Evolutionary conservation across 345 rosid genomes (phyloP).

Genomic region (Hypericum perforatum): DNA sequence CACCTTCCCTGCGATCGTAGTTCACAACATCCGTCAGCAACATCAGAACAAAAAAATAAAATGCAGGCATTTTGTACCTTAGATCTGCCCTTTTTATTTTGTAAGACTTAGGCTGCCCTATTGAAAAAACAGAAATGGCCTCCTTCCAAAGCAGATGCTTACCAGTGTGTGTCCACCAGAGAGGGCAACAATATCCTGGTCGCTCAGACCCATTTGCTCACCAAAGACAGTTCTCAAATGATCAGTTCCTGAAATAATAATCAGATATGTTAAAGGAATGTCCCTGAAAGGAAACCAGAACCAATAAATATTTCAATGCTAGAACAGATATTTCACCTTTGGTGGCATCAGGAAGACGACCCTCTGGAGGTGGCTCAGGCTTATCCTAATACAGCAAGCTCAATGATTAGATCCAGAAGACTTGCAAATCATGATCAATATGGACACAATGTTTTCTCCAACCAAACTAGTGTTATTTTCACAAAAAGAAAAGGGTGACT

Average conservation of each 20-base stretch:
- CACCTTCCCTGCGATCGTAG: slow-evolving; percentile 54
- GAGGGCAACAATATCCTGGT: slow-evolving; percentile 82
- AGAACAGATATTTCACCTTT: slow-evolving; percentile 38
- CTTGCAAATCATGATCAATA: not conserved
- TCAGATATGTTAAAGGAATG: no score
- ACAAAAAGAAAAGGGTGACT: no score
- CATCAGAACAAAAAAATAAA: not conserved
- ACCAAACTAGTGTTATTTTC: no score
- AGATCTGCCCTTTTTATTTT: no score
- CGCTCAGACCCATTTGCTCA: slow-evolving; percentile 73
- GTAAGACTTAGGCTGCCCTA: no score
- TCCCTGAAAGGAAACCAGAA: no score
- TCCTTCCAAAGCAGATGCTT: slow-evolving; percentile 9
- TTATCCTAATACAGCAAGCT: slow-evolving; percentile 50
- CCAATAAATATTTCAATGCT: not conserved
- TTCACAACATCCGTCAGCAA: not conserved
- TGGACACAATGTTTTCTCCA: not conserved
- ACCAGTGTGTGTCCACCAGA: slow-evolving; percentile 98
- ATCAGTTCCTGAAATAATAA: slow-evolving; percentile 40
- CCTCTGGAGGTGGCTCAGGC: slow-evolving; percentile 86
- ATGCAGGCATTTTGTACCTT: not conserved
- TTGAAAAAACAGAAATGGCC: no score
- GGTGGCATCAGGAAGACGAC: slow-evolving; percentile 93
- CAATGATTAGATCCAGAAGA: not conserved
- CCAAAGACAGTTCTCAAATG: slow-evolving; percentile 72